These are phyloP conservation scores for Penicillium sp. DNA, from an alignment of 2,329 filamentous ascomycete species.

Conservation along the genomic window DNA sequence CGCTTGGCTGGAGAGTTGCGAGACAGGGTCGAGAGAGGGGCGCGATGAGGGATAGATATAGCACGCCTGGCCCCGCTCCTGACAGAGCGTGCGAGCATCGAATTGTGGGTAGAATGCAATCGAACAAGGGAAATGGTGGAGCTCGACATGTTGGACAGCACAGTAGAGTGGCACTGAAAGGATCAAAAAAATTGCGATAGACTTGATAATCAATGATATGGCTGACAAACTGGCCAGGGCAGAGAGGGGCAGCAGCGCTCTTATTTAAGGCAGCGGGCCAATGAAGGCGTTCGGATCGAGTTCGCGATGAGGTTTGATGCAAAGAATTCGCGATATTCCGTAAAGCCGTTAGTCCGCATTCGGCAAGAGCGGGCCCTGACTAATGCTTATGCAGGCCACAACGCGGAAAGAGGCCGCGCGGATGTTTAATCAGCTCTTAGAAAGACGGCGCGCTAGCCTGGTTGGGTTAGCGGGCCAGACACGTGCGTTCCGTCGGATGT, in stretches of 20 bases:
- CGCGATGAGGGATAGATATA: conserved; percentile 10
- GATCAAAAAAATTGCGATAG: background rate
- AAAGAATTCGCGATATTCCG: background rate
- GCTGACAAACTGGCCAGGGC: background rate
- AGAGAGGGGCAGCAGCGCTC: background rate
- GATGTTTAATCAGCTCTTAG: background rate
- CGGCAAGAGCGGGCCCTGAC: background rate
- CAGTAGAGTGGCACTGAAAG: background rate
- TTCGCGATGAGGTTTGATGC: background rate
- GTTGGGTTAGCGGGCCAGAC: background rate
- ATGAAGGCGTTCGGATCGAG: background rate
- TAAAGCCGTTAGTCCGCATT: background rate
- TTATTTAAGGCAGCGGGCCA: background rate
- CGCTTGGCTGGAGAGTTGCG: background rate
- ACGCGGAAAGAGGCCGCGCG: background rate
- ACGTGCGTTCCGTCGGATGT: background rate
- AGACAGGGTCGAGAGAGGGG: conserved; percentile 1
- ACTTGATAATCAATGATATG: no score
- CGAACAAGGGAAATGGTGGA: background rate
- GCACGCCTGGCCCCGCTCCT: background rate
- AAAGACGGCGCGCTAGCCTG: background rate
- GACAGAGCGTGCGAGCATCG: background rate
- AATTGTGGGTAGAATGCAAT: background rate
- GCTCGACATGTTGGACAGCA: background rate
- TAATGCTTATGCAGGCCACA: background rate